Base-by-base conservation (phyloP, 2,329 filamentous ascomycete species). In the Fusarium agapanthi region DNA sequence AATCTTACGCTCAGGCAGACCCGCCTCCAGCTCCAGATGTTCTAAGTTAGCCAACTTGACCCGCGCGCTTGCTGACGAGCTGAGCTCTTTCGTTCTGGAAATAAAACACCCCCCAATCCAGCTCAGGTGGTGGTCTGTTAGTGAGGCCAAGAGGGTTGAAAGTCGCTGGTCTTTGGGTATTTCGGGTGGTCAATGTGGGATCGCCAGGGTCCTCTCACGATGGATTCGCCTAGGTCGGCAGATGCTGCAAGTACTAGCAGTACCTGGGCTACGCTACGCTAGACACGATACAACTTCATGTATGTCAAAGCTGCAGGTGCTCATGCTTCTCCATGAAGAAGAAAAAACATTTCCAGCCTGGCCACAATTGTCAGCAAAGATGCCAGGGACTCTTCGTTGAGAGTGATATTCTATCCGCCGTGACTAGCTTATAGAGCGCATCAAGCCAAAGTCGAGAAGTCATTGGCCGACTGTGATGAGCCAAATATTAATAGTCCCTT, bases 241-340 rank as follows among this genome's bases (percentile, higher is more conserved):
- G 28, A 40, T 62, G 30, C 65, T 62, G 32, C 63, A 68, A 57
- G 65, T 45, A 65, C 57, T 28, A 35, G n/a, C 24, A 56, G 51
- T 56, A 28, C 62, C 26, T 20, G 34, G 48, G 43, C 51, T 58
- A 44, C 54, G 50, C 47, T 60, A 53, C 74, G 61, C 54, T 48
- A 60, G 69, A 67, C 63, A 60, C 68, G 53, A 73, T 68, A 72
- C 71, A 66, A 67, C 65, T 61, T 73, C 48, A 72, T 77, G 76
- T 75, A 66, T 76, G 75, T 76, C 74, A 77, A 63, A 67, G 62
- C 60, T 77, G 73, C 76, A 77, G 73, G 69, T 67, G 61, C 65
- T 63, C 53, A 41, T 57, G 37, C 51, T 38, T 44, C 51, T 51
- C 54, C 57, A 53, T 51, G 44, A 47, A 38, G 40, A 56, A 53